Evolutionary conservation across 768 basidiomycete genomes (phyloP).

Genomic region (Leccinellum rugosiceps): DNA sequence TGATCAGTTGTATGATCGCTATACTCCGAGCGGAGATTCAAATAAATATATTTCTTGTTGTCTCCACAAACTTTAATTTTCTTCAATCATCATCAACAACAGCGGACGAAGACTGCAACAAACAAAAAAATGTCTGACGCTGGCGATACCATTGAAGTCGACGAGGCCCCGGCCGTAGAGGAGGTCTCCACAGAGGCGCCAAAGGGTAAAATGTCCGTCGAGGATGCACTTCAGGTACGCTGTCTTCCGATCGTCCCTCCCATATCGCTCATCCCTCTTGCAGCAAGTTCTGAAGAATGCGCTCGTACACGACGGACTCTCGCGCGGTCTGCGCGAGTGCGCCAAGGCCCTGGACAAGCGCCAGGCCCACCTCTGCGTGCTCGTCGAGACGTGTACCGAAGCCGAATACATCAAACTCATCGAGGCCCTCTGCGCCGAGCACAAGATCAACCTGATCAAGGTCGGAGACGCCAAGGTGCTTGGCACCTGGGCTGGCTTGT

Average conservation of each 20-base stretch:
- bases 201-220: slow-evolving; percentile 93
- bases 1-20: slow-evolving; percentile 28
- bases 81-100: slow-evolving; percentile 74
- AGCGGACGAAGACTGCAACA: slow-evolving; percentile 86
- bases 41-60: slow-evolving; percentile 31
- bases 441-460: slow-evolving; percentile 99
- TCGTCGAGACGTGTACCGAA: slow-evolving; percentile 98
- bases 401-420: slow-evolving; percentile 99
- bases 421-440: slow-evolving; percentile 97
- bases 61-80: slow-evolving; percentile 60
- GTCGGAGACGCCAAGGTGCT: slow-evolving; percentile 97
- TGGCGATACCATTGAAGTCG: slow-evolving; percentile 91
- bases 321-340: slow-evolving; percentile 95
- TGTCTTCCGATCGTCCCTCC: not conserved
- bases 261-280: slow-evolving; percentile 6
- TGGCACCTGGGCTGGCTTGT: slow-evolving; percentile 97
- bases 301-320: slow-evolving; percentile 96
- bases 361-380: slow-evolving; percentile 96
- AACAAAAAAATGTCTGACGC: slow-evolving; percentile 81
- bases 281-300: slow-evolving; percentile 99
- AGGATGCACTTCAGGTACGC: slow-evolving; percentile 85
- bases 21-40: slow-evolving; percentile 53
- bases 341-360: slow-evolving; percentile 99
- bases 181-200: slow-evolving; percentile 87
- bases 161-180: slow-evolving; percentile 50